phyloP scores from a whole-genome alignment of 2,329 filamentous ascomycete species.

The Rhynchosporium secalis region DNA sequence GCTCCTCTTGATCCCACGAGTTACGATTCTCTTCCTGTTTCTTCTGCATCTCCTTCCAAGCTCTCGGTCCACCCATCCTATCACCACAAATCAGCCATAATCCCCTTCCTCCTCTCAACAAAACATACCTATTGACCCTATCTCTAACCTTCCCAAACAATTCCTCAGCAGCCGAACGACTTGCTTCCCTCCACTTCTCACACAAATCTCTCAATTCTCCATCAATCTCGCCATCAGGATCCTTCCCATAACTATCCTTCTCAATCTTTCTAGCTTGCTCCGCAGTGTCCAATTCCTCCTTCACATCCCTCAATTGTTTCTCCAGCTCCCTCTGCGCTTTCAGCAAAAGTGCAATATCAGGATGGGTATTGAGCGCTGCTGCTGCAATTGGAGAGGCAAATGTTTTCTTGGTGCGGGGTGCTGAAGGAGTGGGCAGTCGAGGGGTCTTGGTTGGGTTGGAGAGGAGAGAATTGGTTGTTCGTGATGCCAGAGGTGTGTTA shows the following conservation, averaged over 20 bases:
- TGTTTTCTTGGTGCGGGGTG: slow-evolving; percentile 27
- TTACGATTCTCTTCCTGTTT: slow-evolving; percentile 45
- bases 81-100: slow-evolving; percentile 8
- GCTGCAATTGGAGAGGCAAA: slow-evolving; percentile 39
- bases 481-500: slow-evolving; percentile 11
- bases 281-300: slow-evolving; percentile 49
- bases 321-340: slow-evolving; percentile 40
- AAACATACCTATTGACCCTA: slow-evolving; percentile 50
- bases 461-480: slow-evolving; percentile 22
- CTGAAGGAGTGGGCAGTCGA: slow-evolving; percentile 11
- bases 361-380: slow-evolving; percentile 37
- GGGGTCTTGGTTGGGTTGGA: slow-evolving; percentile 14
- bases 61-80: slow-evolving; percentile 60
- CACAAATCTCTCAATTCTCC: slow-evolving; percentile 57
- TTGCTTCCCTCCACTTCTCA: slow-evolving; percentile 60
- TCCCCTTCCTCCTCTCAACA: not conserved
- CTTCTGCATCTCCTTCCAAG: slow-evolving; percentile 54
- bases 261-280: slow-evolving; percentile 55
- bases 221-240: slow-evolving; percentile 54
- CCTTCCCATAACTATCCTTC: slow-evolving; percentile 31
- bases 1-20: slow-evolving; percentile 43
- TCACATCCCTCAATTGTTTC: slow-evolving; percentile 35
- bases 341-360: slow-evolving; percentile 38
- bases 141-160: slow-evolving; percentile 62
- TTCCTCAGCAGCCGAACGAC: slow-evolving; percentile 65